phyloP scores from a whole-genome alignment of 2,329 filamentous ascomycete genomes.

The Colletotrichum echinochloae region DNA sequence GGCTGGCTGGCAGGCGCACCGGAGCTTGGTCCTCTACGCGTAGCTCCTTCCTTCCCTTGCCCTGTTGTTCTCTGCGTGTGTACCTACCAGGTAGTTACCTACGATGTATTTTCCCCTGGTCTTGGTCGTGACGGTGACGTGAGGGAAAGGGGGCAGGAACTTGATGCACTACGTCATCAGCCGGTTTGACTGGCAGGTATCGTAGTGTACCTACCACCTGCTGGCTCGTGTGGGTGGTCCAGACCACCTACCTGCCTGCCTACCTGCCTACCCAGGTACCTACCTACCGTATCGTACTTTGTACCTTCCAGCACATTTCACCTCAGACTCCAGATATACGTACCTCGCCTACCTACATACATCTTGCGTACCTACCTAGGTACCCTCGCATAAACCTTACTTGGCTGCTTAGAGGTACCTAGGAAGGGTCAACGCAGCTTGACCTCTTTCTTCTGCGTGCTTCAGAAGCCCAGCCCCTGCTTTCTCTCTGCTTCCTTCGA shows the following conservation, averaged over 20 bases:
- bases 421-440: too few relatives aligned
- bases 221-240: neutral
- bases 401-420: too few relatives aligned
- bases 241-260: too few relatives aligned
- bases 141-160: slow-evolving; percentile 34
- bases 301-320: neutral
- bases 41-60: slow-evolving; percentile 16
- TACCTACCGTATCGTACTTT: neutral
- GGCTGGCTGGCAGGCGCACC: slow-evolving; percentile 21
- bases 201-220: neutral
- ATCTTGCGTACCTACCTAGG: neutral
- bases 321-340: neutral
- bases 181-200: neutral
- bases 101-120: slow-evolving; percentile 4
- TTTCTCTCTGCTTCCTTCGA: slow-evolving; percentile 2
- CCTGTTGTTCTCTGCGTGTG: neutral
- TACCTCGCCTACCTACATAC: neutral
- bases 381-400: too few relatives aligned
- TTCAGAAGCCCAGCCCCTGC: too few relatives aligned
- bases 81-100: too few relatives aligned
- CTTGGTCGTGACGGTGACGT: slow-evolving; percentile 29
- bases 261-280: too few relatives aligned
- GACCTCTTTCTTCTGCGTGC: too few relatives aligned
- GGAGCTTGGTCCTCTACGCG: slow-evolving; percentile 29
- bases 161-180: slow-evolving; percentile 35